phyloP scores from a whole-genome alignment of 306 rosid genomes.

The Carpinus fangiana region DNA sequence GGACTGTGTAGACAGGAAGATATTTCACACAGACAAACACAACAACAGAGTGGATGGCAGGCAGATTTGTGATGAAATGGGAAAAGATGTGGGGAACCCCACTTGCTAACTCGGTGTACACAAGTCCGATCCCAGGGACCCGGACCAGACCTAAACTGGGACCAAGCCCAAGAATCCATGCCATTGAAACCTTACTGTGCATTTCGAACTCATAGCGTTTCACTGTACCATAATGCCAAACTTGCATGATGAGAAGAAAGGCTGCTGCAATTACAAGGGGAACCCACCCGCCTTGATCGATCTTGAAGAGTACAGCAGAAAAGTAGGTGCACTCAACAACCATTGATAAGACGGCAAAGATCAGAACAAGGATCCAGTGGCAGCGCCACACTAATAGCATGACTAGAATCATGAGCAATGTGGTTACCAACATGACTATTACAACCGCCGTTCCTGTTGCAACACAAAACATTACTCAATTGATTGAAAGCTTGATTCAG shows the following conservation, averaged over 20 bases:
- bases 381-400: slow-evolving; percentile 63
- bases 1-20: slow-evolving; percentile 59
- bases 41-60: slow-evolving; percentile 62
- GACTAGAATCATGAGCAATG: slow-evolving; percentile 51
- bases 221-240: slow-evolving; percentile 59
- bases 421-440: slow-evolving; percentile 58
- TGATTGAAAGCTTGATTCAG: neutral
- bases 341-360: slow-evolving; percentile 42
- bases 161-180: slow-evolving; percentile 69
- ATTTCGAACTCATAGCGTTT: slow-evolving; percentile 52
- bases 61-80: slow-evolving; percentile 63
- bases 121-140: slow-evolving; percentile 65
- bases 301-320: slow-evolving; percentile 54
- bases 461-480: neutral
- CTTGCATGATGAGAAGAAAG: slow-evolving; percentile 50
- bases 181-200: slow-evolving; percentile 62
- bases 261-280: slow-evolving; percentile 52
- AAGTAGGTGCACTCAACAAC: slow-evolving; percentile 54
- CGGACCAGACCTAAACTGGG: slow-evolving; percentile 62
- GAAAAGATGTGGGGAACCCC: slow-evolving; percentile 67
- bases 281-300: slow-evolving; percentile 60
- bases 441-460: slow-evolving; percentile 56
- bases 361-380: slow-evolving; percentile 54
- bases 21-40: slow-evolving; percentile 62
- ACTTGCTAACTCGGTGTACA: slow-evolving; percentile 64